phyloP scores from a whole-genome alignment of 2,329 filamentous ascomycete genomes.

The Fusarium virguliforme region DNA sequence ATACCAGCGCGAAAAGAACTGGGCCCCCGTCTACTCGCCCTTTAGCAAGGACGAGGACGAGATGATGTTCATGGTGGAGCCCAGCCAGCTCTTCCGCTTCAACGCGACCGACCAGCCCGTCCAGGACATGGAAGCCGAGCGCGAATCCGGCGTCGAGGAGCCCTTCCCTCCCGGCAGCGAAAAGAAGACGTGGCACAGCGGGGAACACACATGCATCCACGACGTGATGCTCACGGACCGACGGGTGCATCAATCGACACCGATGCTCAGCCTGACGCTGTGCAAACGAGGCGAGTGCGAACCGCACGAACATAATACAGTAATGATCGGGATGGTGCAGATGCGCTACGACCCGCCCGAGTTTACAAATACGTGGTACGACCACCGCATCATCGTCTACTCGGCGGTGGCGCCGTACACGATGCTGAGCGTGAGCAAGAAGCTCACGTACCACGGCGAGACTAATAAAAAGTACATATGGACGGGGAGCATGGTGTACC shows the following conservation, averaged over 20 bases:
- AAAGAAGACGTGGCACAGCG: slow-evolving; percentile 44
- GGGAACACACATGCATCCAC: slow-evolving; percentile 39
- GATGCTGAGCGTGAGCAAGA: slow-evolving; percentile 48
- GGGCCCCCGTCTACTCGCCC: slow-evolving; percentile 40
- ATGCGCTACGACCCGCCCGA: slow-evolving; percentile 45
- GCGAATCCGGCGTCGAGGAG: slow-evolving; percentile 41
- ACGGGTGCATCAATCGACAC: slow-evolving; percentile 46
- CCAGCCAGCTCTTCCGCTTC: slow-evolving; percentile 41
- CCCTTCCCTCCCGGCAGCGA: slow-evolving; percentile 40
- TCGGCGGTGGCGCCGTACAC: slow-evolving; percentile 37
- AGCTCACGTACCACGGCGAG: slow-evolving; percentile 46
- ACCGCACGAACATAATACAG: slow-evolving; percentile 41
- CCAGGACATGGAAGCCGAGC: slow-evolving; percentile 29
- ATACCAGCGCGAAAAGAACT: slow-evolving; percentile 47
- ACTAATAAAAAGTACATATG: slow-evolving; percentile 45
- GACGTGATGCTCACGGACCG: slow-evolving; percentile 47
- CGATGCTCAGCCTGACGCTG: slow-evolving; percentile 45
- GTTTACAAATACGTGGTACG: slow-evolving; percentile 46
- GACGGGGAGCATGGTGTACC: slow-evolving; percentile 48
- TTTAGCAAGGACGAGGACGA: slow-evolving; percentile 43
- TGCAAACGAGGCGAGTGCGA: slow-evolving; percentile 43
- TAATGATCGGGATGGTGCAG: slow-evolving; percentile 47
- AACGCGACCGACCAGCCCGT: slow-evolving; percentile 32
- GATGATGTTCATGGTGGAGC: slow-evolving; percentile 48
- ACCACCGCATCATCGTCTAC: slow-evolving; percentile 46